Conservation (phyloP, 495 filamentous ascomycete genomes). For the Hypoxylon rickii region DNA sequence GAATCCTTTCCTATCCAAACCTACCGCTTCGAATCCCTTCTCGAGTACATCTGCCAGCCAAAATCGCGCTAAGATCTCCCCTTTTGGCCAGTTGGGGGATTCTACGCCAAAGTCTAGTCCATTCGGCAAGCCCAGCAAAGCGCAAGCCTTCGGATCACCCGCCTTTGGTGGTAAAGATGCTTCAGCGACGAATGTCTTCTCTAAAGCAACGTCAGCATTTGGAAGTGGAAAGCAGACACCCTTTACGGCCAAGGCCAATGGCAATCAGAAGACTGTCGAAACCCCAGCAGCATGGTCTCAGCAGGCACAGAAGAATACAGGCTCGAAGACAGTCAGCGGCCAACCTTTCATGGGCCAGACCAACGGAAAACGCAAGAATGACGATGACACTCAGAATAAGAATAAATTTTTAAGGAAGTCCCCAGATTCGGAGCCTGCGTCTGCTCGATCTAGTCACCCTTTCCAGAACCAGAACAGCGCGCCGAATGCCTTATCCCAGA, state of each 20-base stretch:
- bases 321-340: neutral
- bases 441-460: neutral
- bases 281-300: conserved; percentile 35
- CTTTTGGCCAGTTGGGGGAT: conserved; percentile 8
- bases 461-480: neutral
- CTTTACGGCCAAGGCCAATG: neutral
- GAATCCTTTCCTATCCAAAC: conserved; percentile 31
- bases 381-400: conserved; percentile 3
- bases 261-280: conserved; percentile 17
- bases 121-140: conserved; percentile 1
- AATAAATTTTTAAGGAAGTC: conserved; percentile 16
- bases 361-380: conserved; percentile 21
- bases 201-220: neutral
- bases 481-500: neutral
- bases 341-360: neutral
- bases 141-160: neutral
- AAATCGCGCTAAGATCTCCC: conserved; percentile 14
- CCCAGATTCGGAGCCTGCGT: neutral
- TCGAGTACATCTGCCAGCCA: neutral
- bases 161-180: neutral
- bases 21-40: neutral
- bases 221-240: neutral
- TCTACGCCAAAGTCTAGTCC: neutral
- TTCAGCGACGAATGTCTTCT: conserved; percentile 4
- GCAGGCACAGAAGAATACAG: neutral